Evolutionary conservation across 495 filamentous ascomycete species (phyloP), one percentile per base, ranked within the genome.

Genomic region (Aspergillus baeticus): DNA sequence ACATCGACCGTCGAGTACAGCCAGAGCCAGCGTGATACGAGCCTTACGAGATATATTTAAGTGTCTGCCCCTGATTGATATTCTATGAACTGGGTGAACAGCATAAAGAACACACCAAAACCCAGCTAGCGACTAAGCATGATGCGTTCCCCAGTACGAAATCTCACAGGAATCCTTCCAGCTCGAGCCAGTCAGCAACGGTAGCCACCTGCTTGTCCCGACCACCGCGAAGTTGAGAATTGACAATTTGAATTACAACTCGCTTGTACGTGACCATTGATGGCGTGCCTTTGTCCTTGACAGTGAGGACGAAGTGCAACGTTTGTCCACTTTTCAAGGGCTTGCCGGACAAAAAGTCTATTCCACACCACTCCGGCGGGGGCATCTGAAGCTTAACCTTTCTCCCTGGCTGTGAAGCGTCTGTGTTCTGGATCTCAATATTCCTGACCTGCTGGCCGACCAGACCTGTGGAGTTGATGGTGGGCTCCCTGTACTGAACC

Each of bases 401-500:
- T 20, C 55, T 57, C 15, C 65, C 53, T 3, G 26, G 26, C 8
- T 29, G 26, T 8, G 26, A 29, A 8, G 41, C 53, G 22, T 69
- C 44, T 14, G 66, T 54, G 5, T 55, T 17, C 13, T 34, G 61
- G 44, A 79, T 62, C 8, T 63, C 52, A 33, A 77, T 43, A 17
- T 64, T 48, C 6, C 63, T 61, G 14, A 78, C 74, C 54, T 80
- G 66, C 22, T 59, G 26, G 26, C 4, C 52, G 4, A 64, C 57
- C 22, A 70, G 67, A 46, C 57, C 60, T 72, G 72, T 77, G 26
- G 79, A 66, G 6, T 62, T 74, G 2, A 73, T 67, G 34, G 61
- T 73, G 1, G 73, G 69, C 33, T 80, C 77, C 4, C 58, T 51
- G 41, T 80, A 80, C 35, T 81, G 78, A 44, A 64, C 76, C 77